phyloP scores from a whole-genome alignment of 768 basidiomycete species.

The Dacryopinax spathularia region DNA sequence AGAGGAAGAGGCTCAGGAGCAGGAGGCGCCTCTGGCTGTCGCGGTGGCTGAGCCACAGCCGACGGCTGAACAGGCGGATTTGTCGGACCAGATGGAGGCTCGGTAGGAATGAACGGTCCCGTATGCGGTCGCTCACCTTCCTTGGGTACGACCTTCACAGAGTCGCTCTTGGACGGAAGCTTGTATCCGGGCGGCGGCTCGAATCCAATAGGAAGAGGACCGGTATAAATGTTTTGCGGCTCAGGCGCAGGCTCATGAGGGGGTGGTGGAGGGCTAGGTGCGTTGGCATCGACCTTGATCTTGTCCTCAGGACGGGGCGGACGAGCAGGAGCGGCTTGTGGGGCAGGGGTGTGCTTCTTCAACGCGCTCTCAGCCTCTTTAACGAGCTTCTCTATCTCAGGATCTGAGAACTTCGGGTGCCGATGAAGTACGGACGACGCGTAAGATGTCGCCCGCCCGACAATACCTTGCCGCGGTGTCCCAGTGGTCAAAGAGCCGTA shows the following conservation, averaged over 20 bases:
- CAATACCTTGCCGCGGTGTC: not conserved
- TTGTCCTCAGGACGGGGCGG: conserved; percentile 6
- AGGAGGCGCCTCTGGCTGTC: conserved; percentile 19
- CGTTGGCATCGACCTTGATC: conserved; percentile 15
- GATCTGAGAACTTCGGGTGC: conserved; percentile 35
- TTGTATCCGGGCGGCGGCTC: conserved; percentile 85
- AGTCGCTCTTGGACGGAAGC: conserved; percentile 36
- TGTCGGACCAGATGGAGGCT: not conserved
- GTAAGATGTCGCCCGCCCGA: not conserved
- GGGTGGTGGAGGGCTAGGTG: conserved; percentile 10
- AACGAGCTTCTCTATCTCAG: conserved; percentile 47
- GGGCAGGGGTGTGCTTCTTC: conserved; percentile 29
- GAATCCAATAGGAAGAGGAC: conserved; percentile 78
- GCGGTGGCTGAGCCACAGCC: not conserved
- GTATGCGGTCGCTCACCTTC: not conserved
- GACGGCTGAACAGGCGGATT: conserved; percentile 6
- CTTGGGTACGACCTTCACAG: conserved; percentile 6
- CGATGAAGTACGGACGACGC: conserved; percentile 11
- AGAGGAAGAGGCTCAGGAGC: conserved; percentile 45
- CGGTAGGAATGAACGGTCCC: not conserved
- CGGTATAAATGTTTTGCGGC: conserved; percentile 38
- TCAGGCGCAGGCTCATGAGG: conserved; percentile 11
- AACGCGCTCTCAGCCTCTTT: conserved; percentile 60
- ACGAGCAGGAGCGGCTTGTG: conserved; percentile 12
- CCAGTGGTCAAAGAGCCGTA: not conserved